Evolutionary conservation across 306 rosid genomes (phyloP).

Genomic region (Carpinus viminea): DNA sequence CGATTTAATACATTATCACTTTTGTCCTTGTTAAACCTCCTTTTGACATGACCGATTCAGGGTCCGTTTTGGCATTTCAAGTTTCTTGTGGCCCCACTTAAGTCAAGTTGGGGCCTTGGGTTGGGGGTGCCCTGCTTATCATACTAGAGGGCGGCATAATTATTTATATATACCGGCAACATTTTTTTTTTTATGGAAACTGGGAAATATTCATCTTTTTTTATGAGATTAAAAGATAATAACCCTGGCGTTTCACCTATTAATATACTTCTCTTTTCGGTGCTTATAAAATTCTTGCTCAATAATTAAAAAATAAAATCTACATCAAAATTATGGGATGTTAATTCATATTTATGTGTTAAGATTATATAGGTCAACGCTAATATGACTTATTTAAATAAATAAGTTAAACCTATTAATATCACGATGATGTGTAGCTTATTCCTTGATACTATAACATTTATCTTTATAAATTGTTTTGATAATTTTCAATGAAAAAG

Average conservation of each 20-base stretch:
- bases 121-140: slow-evolving; percentile 27
- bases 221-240: background rate
- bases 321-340: too few relatives aligned
- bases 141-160: slow-evolving; percentile 38
- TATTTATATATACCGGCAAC: background rate
- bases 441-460: too few relatives aligned
- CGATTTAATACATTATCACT: slow-evolving; percentile 35
- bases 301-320: background rate
- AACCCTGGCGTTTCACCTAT: background rate
- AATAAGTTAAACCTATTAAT: too few relatives aligned
- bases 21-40: slow-evolving; percentile 29
- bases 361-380: too few relatives aligned
- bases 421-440: too few relatives aligned
- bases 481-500: too few relatives aligned
- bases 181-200: too few relatives aligned
- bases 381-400: too few relatives aligned
- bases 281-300: background rate
- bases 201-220: too few relatives aligned
- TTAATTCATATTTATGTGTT: too few relatives aligned
- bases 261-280: background rate
- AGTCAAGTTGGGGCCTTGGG: slow-evolving; percentile 13
- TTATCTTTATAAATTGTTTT: too few relatives aligned
- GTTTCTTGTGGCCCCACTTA: slow-evolving; percentile 32
- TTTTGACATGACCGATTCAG: background rate
- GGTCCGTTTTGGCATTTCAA: slow-evolving; percentile 19